Evolutionary conservation across 495 filamentous ascomycete species (phyloP).

Genomic region (Tuber indicum): DNA sequence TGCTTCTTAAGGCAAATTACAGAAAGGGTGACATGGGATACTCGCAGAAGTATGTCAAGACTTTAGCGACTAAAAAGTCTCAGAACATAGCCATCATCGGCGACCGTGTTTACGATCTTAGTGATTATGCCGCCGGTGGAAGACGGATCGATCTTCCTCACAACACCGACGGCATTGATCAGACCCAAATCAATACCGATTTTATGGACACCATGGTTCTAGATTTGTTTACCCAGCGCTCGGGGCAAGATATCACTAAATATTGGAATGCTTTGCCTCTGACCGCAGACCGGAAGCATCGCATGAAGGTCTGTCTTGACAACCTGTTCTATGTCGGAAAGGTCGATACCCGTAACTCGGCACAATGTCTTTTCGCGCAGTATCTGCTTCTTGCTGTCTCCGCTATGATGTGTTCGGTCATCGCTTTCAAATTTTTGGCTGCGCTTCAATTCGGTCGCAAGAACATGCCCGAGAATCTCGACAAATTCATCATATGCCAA

Average conservation of each 20-base stretch:
- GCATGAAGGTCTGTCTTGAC: constrained; percentile 81
- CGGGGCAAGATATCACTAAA: constrained; percentile 76
- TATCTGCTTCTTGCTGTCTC: constrained; percentile 92
- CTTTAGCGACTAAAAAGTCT: constrained; percentile 57
- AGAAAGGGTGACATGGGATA: constrained; percentile 87
- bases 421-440: constrained; percentile 93
- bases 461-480: constrained; percentile 86
- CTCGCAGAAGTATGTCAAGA: constrained; percentile 66
- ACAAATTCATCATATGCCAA: constrained; percentile 98
- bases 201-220: constrained; percentile 79
- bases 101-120: constrained; percentile 81
- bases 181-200: constrained; percentile 53
- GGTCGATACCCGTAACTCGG: constrained; percentile 83
- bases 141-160: constrained; percentile 54
- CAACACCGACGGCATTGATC: constrained; percentile 45
- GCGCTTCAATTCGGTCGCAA: constrained; percentile 89
- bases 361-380: constrained; percentile 75
- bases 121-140: constrained; percentile 72
- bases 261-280: constrained; percentile 68
- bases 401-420: constrained; percentile 68
- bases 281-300: constrained; percentile 48
- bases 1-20: constrained; percentile 65
- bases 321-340: constrained; percentile 94
- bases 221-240: constrained; percentile 64
- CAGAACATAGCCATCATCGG: constrained; percentile 72